Base-by-base conservation (phyloP, 371 early-diverging fungal genomes). In the Mucor mucedo region DNA sequence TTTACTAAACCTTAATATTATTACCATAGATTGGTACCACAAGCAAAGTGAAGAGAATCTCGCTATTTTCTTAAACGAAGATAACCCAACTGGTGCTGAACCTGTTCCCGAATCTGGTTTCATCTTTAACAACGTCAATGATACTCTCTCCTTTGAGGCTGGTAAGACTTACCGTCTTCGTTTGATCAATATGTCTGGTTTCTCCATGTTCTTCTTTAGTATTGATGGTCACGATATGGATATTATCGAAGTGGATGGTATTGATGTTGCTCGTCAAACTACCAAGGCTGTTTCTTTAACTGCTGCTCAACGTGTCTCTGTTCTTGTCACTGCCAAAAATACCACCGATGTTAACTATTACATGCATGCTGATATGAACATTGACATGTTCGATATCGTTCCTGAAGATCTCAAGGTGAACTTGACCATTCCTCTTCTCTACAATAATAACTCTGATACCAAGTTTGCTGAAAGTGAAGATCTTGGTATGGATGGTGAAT, bases 91-190 rank as follows among this genome's bases (percentile, higher is more conserved):
- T 59, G 87, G 89, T 49, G 80, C 82, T 49, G 89, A 90, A 52
- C 89, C 91, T 48, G 81, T 85, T 0, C 88, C 93, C 50, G 59
- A 84, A 55, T 77, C 86, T 52, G 89, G 84, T 11, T 68, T 86
- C 53, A 80, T 88, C 59, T 79, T 83, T 68, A 65, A 86, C 45
- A 71, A 68, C 55, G 63, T 55, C 35, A 71, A 83, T 53, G 68
- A 81, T 9, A 81, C 75, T 40, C 75, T 81, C 52, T 67, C 72
- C 45, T 84, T 92, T 66, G 74, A 70, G 5, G 84, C 92, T n/a
- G 92, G 91, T 40, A 91, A 89, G 72, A 89, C 87, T 14, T 94
- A 94, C 74, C 91, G 94, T 60, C 77, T 95, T 54, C 89, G 95
- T 33, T 60, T 95, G 38, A 86, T 95, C 76, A 89, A 89, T 60